Base-by-base conservation (phyloP, 2,329 filamentous ascomycete genomes). In the Calonectria honghensis region DNA sequence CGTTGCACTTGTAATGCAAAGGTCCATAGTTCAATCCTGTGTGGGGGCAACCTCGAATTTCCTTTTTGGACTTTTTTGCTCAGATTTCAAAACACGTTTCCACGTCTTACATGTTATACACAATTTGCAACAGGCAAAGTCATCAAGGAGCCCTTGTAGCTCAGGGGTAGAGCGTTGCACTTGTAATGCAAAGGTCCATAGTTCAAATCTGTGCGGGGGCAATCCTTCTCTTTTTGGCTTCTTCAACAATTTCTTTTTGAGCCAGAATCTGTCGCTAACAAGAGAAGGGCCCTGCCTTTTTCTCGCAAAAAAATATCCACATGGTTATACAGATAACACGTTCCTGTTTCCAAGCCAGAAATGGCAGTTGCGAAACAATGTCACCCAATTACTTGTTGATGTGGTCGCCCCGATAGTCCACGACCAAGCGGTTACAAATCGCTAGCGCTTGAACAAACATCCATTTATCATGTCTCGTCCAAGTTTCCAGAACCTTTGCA, bases 101-200 rank as follows among this genome's bases (percentile, higher is more conserved):
- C 20, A 6, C n/a, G 57, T 63, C 57, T 63, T 16, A 63, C 57
- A 29, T 63, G 3, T 41, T 63, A 63, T 63, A 63, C 24, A 27
- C 35, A 20, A 41, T 41, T 29, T 11, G 37, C 35, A 41, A 63
- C 24, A 0, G 57, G 16, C 37, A 41, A 14, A 41, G 41, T 29
- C 57, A 63, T 27, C 39, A 29, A 63, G 57, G 57, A 63, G 57
- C 57, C 57, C 57, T 63, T 63, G 57, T 63, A 63, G 57, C 57
- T 63, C 57, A 63, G 57, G 57, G 57, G 57, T 63, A 63, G 57
- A 63, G 57, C 57, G 57, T 63, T 63, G 57, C 57, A 63, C 57
- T 63, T 63, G 57, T 63, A 63, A 63, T 63, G 57, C 57, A 63
- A 63, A 63, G 57, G 57, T 63, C 57, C 57, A 63, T 63, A 63